Evolutionary conservation across 192 early-diverging fungal genomes (phyloP).

Genomic region (Cladochytrium replicatum): DNA sequence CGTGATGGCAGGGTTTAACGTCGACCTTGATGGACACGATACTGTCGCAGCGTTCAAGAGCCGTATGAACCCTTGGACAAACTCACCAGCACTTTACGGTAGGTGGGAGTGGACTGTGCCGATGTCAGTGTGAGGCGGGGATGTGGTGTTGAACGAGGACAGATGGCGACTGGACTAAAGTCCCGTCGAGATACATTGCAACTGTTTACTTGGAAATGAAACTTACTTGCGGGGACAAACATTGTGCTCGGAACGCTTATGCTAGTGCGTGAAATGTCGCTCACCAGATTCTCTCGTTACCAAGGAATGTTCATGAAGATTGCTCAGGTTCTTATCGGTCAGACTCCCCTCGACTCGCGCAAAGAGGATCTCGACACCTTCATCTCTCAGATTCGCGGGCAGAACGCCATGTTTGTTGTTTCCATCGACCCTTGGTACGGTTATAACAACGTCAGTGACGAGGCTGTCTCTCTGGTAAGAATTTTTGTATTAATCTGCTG

Average conservation of each 20-base stretch:
- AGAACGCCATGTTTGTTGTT: neutral
- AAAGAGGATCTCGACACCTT: neutral
- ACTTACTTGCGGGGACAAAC: no score
- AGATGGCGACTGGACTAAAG: no score
- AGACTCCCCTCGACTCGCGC: no score
- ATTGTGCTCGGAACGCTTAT: no score
- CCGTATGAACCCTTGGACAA: neutral
- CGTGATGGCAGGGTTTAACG: neutral
- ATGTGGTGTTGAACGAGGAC: no score
- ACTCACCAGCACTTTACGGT: neutral
- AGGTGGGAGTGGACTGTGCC: neutral
- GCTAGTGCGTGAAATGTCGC: no score
- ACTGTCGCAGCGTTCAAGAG: neutral
- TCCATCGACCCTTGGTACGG: neutral
- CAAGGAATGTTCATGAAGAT: neutral
- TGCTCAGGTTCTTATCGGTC: neutral
- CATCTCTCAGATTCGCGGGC: neutral
- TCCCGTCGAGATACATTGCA: no score
- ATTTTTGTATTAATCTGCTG: no score
- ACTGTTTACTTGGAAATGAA: no score
- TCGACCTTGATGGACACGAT: neutral
- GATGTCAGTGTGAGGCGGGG: no score
- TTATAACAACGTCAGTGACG: neutral
- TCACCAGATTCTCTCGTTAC: no score
- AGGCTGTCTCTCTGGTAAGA: no score